Percentiles rank a stretch among this genome's conserved stretches.
phyloP scores from a whole-genome alignment of 306 rosid genomes.

The Canavalia gladiata region DNA sequence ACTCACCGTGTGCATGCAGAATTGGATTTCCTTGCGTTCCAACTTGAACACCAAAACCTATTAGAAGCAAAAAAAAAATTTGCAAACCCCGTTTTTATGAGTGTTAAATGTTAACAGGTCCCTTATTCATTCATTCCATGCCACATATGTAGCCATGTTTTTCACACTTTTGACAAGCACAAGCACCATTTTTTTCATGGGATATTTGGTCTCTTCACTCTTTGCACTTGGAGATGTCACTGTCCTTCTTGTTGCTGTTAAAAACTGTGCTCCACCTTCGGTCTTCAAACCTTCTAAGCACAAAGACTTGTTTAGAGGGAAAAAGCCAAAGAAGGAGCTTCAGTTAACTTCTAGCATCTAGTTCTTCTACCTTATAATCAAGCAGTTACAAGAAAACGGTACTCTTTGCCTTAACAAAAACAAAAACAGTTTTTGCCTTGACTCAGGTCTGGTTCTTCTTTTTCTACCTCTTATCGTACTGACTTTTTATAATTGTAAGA shows the following conservation, averaged over 20 bases:
- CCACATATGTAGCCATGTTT: conserved; percentile 54
- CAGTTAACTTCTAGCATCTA: conserved; percentile 25
- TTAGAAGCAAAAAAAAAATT: not conserved
- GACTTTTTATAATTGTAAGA: not conserved
- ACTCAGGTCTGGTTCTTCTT: conserved; percentile 34
- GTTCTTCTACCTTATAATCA: conserved; percentile 3
- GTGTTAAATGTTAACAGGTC: conserved; percentile 23
- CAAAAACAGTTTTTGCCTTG: conserved; percentile 20
- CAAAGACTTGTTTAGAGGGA: not conserved
- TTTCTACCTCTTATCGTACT: conserved; percentile 13
- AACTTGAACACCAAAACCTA: not conserved
- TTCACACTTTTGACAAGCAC: conserved; percentile 27
- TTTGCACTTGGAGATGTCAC: conserved; percentile 44
- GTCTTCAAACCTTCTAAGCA: conserved; percentile 24
- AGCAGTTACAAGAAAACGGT: not conserved
- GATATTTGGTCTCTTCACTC: conserved; percentile 45
- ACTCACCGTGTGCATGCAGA: conserved; percentile 23
- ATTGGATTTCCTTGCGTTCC: conserved; percentile 33
- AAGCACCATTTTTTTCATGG: conserved; percentile 32
- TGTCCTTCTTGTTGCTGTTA: conserved; percentile 44
- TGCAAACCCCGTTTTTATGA: conserved; percentile 1
- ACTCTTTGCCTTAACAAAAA: conserved; percentile 5
- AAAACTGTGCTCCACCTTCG: conserved; percentile 47
- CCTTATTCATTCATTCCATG: conserved; percentile 26
- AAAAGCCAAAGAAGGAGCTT: not conserved